Conservation (phyloP, 352 stramenopile genomes). For the Phytophthora vignae region DNA sequence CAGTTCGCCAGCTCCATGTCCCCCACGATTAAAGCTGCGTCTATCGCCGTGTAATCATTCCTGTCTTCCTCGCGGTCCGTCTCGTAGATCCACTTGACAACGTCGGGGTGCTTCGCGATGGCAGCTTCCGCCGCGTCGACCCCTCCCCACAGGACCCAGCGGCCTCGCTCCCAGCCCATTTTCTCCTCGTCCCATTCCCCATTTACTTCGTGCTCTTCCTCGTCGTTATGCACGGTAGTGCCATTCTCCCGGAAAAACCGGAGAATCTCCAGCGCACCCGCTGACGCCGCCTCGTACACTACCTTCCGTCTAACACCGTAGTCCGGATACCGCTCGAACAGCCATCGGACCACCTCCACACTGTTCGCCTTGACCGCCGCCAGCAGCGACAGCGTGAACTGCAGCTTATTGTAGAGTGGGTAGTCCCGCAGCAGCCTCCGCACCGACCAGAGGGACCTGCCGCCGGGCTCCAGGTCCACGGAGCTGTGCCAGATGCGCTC, state of each 20-base stretch:
- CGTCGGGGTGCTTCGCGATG: background rate
- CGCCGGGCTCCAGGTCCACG: slow-evolving; percentile 8
- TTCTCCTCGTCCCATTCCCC: slow-evolving; percentile 8
- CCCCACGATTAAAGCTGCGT: slow-evolving; percentile 4
- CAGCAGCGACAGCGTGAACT: slow-evolving; percentile 16
- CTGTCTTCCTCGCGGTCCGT: slow-evolving; percentile 6
- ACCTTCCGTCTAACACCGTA: slow-evolving; percentile 14
- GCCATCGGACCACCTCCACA: slow-evolving; percentile 16
- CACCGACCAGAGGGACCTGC: slow-evolving; percentile 16
- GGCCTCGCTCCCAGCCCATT: background rate
- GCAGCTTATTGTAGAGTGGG: slow-evolving; percentile 11
- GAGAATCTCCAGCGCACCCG: slow-evolving; percentile 17
- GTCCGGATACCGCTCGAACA: slow-evolving; percentile 21
- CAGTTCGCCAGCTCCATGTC: slow-evolving; percentile 18
- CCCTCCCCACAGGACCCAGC: background rate
- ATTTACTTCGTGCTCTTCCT: slow-evolving; percentile 11
- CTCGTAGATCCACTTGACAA: slow-evolving; percentile 7
- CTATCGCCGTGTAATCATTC: background rate
- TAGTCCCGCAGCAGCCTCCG: slow-evolving; percentile 9
- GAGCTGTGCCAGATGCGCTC: slow-evolving; percentile 17
- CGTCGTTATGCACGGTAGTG: background rate
- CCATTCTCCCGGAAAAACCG: slow-evolving; percentile 4
- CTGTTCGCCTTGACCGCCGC: slow-evolving; percentile 9
- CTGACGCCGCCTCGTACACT: slow-evolving; percentile 8
- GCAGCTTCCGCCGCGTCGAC: background rate